Conservation (phyloP, 441 rosid species). For the Erysimum cheiri region DNA sequence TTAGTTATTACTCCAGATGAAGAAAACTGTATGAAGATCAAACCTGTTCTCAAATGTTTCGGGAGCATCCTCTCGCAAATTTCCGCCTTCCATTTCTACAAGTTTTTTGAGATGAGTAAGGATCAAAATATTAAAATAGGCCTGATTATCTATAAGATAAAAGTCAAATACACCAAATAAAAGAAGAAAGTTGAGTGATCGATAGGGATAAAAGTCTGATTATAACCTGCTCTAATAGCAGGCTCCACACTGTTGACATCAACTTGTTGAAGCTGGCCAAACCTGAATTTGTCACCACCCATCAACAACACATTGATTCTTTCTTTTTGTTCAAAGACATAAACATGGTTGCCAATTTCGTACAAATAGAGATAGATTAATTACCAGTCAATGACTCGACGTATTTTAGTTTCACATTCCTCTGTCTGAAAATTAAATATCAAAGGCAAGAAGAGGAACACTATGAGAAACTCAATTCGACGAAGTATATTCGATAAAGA, state of each 20-base stretch:
- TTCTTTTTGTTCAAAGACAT: background rate
- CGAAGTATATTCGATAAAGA: too few species aligned
- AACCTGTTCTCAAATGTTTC: slow-evolving; percentile 71
- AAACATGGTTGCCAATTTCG: slow-evolving; percentile 1
- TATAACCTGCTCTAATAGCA: slow-evolving; percentile 83
- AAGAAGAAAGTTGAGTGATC: background rate
- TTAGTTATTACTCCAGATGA: background rate
- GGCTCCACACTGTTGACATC: slow-evolving; percentile 80
- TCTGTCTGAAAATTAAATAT: slow-evolving; percentile 49
- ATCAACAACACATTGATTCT: slow-evolving; percentile 6
- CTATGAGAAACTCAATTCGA: background rate
- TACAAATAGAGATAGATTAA: background rate
- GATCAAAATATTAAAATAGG: slow-evolving; percentile 6
- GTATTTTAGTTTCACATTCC: slow-evolving; percentile 71
- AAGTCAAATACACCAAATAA: background rate
- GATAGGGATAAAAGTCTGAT: background rate
- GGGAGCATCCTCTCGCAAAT: slow-evolving; percentile 72
- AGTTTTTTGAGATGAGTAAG: slow-evolving; percentile 19
- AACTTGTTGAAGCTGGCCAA: slow-evolving; percentile 90
- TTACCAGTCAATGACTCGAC: slow-evolving; percentile 77
- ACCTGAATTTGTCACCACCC: slow-evolving; percentile 54
- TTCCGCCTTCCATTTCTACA: slow-evolving; percentile 60
- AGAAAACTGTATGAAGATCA: slow-evolving; percentile 30
- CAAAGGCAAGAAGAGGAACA: background rate
- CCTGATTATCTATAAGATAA: background rate